A percentile compares a stretch with the other conserved stretches of the same genome.
Evolutionary conservation across 2,329 filamentous ascomycete genomes (phyloP).

Genomic region (Rutstroemia sp.): DNA sequence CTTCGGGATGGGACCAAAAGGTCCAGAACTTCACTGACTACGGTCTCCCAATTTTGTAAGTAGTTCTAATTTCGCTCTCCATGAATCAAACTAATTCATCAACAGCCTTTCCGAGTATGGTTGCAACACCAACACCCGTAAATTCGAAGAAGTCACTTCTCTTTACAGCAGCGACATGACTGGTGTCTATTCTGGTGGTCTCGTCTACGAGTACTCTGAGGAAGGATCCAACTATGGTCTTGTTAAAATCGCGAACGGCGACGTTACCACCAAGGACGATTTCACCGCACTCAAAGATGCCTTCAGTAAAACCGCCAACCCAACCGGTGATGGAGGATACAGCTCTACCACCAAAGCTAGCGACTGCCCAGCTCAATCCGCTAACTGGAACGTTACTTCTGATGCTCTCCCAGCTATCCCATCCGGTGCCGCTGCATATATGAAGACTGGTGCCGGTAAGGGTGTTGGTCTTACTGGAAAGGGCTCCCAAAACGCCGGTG

Average conservation of each 20-base stretch:
- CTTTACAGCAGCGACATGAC: slow-evolving; percentile 84
- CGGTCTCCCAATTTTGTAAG: slow-evolving; percentile 51
- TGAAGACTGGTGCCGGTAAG: slow-evolving; percentile 41
- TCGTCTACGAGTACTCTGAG: slow-evolving; percentile 90
- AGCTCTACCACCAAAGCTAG: slow-evolving; percentile 31
- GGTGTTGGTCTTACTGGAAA: slow-evolving; percentile 34
- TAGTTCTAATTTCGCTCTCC: background rate
- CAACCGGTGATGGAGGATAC: slow-evolving; percentile 46
- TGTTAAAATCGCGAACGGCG: slow-evolving; percentile 24
- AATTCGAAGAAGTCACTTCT: slow-evolving; percentile 71
- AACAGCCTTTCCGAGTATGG: slow-evolving; percentile 74
- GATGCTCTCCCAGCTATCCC: slow-evolving; percentile 43
- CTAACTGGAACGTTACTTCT: slow-evolving; percentile 40
- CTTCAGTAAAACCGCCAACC: slow-evolving; percentile 36
- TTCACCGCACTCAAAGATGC: slow-evolving; percentile 41
- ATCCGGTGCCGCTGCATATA: slow-evolving; percentile 34
- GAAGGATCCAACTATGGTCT: slow-evolving; percentile 70
- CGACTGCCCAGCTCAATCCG: slow-evolving; percentile 37
- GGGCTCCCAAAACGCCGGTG: slow-evolving; percentile 26
- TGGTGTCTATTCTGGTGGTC: slow-evolving; percentile 83
- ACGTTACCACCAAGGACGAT: slow-evolving; percentile 36
- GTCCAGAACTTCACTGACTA: slow-evolving; percentile 61
- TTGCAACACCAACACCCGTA: slow-evolving; percentile 73
- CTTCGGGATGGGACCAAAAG: slow-evolving; percentile 62
- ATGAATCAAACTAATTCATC: slow-evolving; percentile 6